These are phyloP conservation scores for Fragilaria crotonensis DNA, from an alignment of 108 stramenopile species.

Conservation along the genomic window DNA sequence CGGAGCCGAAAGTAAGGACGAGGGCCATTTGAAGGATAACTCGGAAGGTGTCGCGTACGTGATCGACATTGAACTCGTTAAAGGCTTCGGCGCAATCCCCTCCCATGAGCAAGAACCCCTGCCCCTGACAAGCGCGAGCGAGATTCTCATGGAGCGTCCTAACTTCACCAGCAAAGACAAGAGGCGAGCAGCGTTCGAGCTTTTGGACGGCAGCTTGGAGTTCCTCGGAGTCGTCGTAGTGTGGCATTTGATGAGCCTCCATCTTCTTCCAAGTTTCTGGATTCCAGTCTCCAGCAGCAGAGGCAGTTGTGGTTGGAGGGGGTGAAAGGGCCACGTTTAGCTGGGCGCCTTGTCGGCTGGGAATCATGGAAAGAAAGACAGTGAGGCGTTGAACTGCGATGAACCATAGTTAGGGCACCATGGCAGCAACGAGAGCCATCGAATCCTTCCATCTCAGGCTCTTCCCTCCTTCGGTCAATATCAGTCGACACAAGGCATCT, in stretches of 20 bases:
- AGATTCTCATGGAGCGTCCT: slow-evolving; percentile 86
- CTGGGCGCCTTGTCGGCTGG: neutral
- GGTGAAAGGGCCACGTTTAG: slow-evolving; percentile 13
- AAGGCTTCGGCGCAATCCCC: slow-evolving; percentile 98
- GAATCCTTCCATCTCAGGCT: too few species aligned
- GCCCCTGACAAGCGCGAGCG: slow-evolving; percentile 87
- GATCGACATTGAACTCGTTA: slow-evolving; percentile 90
- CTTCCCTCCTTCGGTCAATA: neutral
- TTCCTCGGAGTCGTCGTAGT: slow-evolving; percentile 69
- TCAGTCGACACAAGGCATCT: neutral
- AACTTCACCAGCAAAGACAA: slow-evolving; percentile 91
- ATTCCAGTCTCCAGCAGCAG: slow-evolving; percentile 48
- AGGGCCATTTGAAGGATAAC: slow-evolving; percentile 92
- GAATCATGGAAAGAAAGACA: neutral
- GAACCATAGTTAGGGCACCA: too few species aligned
- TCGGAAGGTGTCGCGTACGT: slow-evolving; percentile 92
- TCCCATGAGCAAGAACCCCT: slow-evolving; percentile 97
- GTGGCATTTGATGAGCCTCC: slow-evolving; percentile 70
- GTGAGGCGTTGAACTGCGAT: too few species aligned
- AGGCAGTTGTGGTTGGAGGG: slow-evolving; percentile 14
- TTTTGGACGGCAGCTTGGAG: slow-evolving; percentile 43
- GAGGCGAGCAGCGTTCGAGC: slow-evolving; percentile 56
- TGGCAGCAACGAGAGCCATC: too few species aligned
- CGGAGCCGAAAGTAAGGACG: slow-evolving; percentile 91
- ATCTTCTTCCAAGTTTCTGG: slow-evolving; percentile 69